Evolutionary conservation across 208 protist species (phyloP), one percentile per base, ranked within the genome.

Genomic region (Trypanosoma avium): DNA sequence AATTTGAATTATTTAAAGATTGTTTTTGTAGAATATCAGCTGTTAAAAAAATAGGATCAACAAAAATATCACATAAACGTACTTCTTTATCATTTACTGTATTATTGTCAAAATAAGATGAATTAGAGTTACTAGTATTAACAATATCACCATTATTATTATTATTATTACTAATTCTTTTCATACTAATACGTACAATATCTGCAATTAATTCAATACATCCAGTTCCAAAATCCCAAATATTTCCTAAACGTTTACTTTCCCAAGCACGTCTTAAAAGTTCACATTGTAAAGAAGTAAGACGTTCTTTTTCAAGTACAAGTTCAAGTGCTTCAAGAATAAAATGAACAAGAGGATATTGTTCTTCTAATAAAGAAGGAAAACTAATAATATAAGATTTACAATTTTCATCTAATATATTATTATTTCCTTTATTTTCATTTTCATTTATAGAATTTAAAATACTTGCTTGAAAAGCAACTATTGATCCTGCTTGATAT

Each of bases 281-380:
- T 35, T 73, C 69, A 63, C 79, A 92, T 60, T 92, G 82, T 21
- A 92, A 26, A 2, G 32, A 54, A 8, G 64, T 67, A 15, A 77
- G 68, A 24, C 50, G 58, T 7, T 79, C 61, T n/a, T 48, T 55
- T 7, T 82, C 77, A 2, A 88, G n/a, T 10, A 79, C 73, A 2
- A 80, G 73, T 54, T 83, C 67, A 38, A 88, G 56, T 8, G 79
- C 70, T 61, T 88, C 77, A 21, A 92, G 55, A 26, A 82, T 62
- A 52, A 73, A 71, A 17, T 73, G 58, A 15, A 81, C 57, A n/a
- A 92, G 63, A 0, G 78, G 77, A 29, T 88, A 60, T 19, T 74
- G 55, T 5, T 77, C 70, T 9, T 65, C 65, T 10, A 71, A 43
- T 2, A 86, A 29, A 22, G 45, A 73, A 1, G 82, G 79, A 54